phyloP scores from a whole-genome alignment of 768 basidiomycete species.

The Podaxis sp. region DNA sequence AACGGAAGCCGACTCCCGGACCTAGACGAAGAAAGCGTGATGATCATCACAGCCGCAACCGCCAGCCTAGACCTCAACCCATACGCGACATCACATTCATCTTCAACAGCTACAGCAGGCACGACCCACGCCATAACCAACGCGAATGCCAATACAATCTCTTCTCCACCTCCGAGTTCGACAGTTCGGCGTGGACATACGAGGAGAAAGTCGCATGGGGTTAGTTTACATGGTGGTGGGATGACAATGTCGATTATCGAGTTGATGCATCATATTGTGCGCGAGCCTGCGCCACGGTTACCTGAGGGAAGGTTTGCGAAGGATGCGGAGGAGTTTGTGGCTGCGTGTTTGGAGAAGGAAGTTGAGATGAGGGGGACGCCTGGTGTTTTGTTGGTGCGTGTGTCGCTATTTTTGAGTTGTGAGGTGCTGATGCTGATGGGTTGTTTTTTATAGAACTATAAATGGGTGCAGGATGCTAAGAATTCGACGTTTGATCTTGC shows the following conservation, averaged over 20 bases:
- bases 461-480: conserved; percentile 11
- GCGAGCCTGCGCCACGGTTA: conserved; percentile 91
- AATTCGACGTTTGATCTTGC: conserved; percentile 11
- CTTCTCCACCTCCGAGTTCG: conserved; percentile 17
- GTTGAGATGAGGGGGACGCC: conserved; percentile 81
- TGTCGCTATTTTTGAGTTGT: neutral
- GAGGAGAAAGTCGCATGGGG: conserved; percentile 56
- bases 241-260: conserved; percentile 99
- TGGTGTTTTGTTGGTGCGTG: conserved; percentile 77
- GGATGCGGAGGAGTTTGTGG: conserved; percentile 83
- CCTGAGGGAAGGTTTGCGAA: conserved; percentile 62
- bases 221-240: conserved; percentile 84
- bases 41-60: conserved; percentile 54
- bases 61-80: conserved; percentile 43
- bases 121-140: conserved; percentile 16
- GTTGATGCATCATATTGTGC: conserved; percentile 95
- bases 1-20: conserved; percentile 39
- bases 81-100: neutral
- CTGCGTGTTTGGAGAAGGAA: conserved; percentile 89
- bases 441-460: conserved; percentile 3
- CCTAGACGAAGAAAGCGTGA: conserved; percentile 50
- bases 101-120: neutral
- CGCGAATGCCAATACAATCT: conserved; percentile 34
- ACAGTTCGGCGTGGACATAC: conserved; percentile 27
- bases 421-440: neutral